phyloP scores from a whole-genome alignment of 352 stramenopile species.

The Globisporangium lucens region DNA sequence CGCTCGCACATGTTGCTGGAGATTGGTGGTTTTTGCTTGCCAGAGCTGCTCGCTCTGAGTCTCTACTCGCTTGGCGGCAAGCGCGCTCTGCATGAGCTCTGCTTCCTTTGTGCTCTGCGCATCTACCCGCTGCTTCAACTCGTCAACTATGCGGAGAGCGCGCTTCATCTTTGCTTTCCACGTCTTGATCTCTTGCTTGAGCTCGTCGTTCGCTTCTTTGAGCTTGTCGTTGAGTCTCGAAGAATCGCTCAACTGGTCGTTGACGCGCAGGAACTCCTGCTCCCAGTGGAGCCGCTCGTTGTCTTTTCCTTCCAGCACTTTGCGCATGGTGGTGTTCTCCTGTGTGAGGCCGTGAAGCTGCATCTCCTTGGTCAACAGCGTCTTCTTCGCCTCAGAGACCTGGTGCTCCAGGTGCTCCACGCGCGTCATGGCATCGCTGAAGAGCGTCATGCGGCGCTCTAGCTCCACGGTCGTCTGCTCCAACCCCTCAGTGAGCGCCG shows the following conservation, averaged over 20 bases:
- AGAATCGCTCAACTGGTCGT: conserved; percentile 25
- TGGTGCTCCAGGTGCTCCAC: conserved; percentile 40
- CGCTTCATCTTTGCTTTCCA: conserved; percentile 50
- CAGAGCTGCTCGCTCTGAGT: conserved; percentile 28
- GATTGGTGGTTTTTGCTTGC: conserved; percentile 26
- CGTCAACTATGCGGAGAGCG: conserved; percentile 25
- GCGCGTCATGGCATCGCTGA: conserved; percentile 37
- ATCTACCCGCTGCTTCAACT: conserved; percentile 32
- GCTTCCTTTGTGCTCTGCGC: conserved; percentile 11
- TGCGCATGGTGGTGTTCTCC: conserved; percentile 28
- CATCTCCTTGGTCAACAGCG: conserved; percentile 61
- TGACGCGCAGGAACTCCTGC: conserved; percentile 33
- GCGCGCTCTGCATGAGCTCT: conserved; percentile 11
- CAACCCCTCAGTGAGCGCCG: conserved; percentile 37
- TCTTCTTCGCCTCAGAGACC: conserved; percentile 40
- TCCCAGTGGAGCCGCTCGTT: conserved; percentile 54
- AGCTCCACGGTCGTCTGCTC: conserved; percentile 57
- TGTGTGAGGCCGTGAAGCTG: conserved; percentile 48
- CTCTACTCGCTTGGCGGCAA: conserved; percentile 28
- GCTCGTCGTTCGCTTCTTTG: conserved; percentile 16
- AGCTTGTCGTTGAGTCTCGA: conserved; percentile 19
- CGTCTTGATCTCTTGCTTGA: conserved; percentile 27
- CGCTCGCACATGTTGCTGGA: conserved; percentile 27
- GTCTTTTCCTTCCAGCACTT: conserved; percentile 29
- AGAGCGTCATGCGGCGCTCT: conserved; percentile 51